Percentiles rank a stretch among this genome's conserved stretches.
Conservation (phyloP, 169 alveolate genomes). For the Fabrea salina region DNA sequence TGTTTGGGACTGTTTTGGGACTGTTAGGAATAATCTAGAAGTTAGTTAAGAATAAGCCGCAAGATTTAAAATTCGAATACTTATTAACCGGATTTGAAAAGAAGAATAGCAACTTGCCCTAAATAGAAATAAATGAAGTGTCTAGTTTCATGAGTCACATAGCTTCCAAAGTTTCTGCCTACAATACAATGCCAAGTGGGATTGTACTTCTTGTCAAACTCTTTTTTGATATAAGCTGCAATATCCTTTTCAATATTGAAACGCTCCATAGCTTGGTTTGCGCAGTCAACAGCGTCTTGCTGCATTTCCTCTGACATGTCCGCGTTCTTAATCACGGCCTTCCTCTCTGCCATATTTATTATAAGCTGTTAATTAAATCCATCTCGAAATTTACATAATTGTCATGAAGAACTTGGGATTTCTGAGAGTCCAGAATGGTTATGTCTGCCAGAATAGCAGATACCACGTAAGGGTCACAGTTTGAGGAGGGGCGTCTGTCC, state of each 20-base stretch:
- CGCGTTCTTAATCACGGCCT: conserved; percentile 95
- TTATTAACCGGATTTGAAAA: conserved; percentile 95
- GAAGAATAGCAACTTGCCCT: conserved; percentile 97
- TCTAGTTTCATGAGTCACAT: conserved; percentile 99
- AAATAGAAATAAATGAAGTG: conserved; percentile 99
- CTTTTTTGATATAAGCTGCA: conserved; percentile 99
- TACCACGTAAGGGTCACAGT: conserved; percentile 56
- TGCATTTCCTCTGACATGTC: conserved; percentile 99
- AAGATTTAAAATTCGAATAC: too few species aligned
- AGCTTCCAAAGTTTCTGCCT: conserved; percentile 99
- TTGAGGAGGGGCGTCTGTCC: conserved; percentile 60
- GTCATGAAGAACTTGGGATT: background rate
- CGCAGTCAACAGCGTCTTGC: conserved; percentile 98
- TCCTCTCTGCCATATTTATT: conserved; percentile 76
- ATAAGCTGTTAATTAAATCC: conserved; percentile 11
- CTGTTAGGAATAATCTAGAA: too few species aligned
- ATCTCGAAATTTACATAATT: background rate
- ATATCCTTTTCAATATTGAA: conserved; percentile 94
- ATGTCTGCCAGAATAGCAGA: conserved; percentile 37
- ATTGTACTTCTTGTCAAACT: conserved; percentile 97
- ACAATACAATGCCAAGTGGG: conserved; percentile 99
- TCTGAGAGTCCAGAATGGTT: background rate
- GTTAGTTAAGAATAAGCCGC: too few species aligned
- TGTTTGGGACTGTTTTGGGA: too few species aligned
- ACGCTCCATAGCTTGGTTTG: conserved; percentile 97